Percentiles rank a stretch among this genome's conserved stretches.
Conservation (phyloP, 345 rosid genomes). For the Brassica rapa region DNA sequence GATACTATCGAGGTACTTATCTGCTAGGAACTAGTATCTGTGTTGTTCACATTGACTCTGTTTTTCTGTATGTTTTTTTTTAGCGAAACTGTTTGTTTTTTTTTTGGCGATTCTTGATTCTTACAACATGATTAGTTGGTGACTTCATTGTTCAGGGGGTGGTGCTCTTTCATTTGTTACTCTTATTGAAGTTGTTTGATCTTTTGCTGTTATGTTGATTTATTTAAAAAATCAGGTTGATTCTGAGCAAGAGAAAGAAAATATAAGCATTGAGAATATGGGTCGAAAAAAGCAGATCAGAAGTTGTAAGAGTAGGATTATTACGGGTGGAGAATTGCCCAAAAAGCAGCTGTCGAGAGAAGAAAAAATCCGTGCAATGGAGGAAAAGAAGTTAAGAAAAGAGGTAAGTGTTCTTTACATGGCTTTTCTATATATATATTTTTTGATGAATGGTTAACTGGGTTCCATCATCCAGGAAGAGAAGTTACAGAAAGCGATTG, state of each 20-base stretch:
- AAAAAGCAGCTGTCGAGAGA: slow-evolving; percentile 57
- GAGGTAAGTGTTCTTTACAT: slow-evolving; percentile 50
- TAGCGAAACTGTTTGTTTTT: too few species aligned
- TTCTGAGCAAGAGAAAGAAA: slow-evolving; percentile 58
- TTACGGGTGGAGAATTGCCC: slow-evolving; percentile 40
- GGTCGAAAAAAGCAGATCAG: slow-evolving; percentile 34
- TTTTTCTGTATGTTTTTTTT: background rate
- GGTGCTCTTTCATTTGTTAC: slow-evolving; percentile 9
- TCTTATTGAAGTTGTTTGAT: slow-evolving; percentile 2
- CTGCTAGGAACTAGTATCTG: background rate
- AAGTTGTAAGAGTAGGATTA: slow-evolving; percentile 38
- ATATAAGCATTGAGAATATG: slow-evolving; percentile 48
- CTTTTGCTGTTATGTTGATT: background rate
- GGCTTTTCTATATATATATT: slow-evolving; percentile 8
- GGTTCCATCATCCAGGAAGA: slow-evolving; percentile 64
- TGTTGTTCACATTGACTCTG: slow-evolving; percentile 6
- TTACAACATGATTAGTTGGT: background rate
- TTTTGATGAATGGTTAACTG: slow-evolving; percentile 16
- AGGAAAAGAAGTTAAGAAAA: slow-evolving; percentile 76
- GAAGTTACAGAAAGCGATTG: slow-evolving; percentile 73
- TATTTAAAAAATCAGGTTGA: slow-evolving; percentile 42
- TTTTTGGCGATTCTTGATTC: slow-evolving; percentile 4
- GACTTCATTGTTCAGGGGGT: background rate
- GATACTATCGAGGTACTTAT: slow-evolving; percentile 45
- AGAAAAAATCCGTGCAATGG: slow-evolving; percentile 56